These are phyloP conservation scores for Trichosporon coremiiforme DNA, from an alignment of 1,284 basidiomycete species.

Conservation along the genomic window DNA sequence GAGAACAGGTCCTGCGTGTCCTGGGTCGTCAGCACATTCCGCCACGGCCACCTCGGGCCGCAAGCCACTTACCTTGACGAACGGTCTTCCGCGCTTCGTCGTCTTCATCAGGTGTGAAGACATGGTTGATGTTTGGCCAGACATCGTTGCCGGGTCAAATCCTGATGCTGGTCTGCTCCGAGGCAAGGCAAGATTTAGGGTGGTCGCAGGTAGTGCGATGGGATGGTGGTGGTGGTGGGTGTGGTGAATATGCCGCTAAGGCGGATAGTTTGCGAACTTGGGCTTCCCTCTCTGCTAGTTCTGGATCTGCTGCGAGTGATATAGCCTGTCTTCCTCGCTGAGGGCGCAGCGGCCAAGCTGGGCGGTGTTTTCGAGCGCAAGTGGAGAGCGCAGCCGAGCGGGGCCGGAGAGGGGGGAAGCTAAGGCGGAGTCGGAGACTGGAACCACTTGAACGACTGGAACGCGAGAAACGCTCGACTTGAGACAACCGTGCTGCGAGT, in stretches of 20 bases:
- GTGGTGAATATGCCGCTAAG: neutral
- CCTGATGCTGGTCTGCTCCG: neutral
- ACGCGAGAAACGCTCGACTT: neutral
- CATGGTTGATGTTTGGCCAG: slow-evolving; percentile 36
- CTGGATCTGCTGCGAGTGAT: neutral
- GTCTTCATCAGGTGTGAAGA: slow-evolving; percentile 93
- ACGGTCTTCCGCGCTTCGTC: slow-evolving; percentile 89
- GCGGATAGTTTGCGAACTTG: neutral
- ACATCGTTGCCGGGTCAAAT: slow-evolving; percentile 25
- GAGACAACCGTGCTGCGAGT: neutral
- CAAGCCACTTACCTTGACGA: slow-evolving; percentile 69
- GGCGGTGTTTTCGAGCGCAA: neutral
- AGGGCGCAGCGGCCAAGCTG: neutral
- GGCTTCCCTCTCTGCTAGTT: neutral
- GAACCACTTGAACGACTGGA: neutral
- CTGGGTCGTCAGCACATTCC: slow-evolving; percentile 47
- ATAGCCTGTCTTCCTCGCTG: slow-evolving; percentile 4
- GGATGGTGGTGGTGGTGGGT: neutral
- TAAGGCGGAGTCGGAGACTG: neutral
- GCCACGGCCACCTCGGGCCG: neutral
- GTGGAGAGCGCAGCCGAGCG: neutral
- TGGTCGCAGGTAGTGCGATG: neutral
- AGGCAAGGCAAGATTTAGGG: neutral
- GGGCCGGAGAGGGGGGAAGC: neutral
- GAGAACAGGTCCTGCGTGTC: slow-evolving; percentile 98